phyloP scores from a whole-genome alignment of 768 basidiomycete species.

The Suillus decipiens region DNA sequence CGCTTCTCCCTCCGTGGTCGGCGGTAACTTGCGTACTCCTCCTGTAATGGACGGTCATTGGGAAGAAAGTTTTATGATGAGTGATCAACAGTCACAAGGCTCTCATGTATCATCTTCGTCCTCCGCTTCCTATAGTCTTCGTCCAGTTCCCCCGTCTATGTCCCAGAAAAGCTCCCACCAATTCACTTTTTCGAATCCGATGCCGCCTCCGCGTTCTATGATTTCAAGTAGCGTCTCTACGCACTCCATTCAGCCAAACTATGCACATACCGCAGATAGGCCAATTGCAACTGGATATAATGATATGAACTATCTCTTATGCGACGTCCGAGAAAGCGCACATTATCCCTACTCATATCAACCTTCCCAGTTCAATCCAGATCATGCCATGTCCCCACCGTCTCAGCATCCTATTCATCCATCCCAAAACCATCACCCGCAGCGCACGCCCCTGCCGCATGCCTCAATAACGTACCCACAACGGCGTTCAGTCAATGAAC shows the following conservation, averaged over 20 bases:
- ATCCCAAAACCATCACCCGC: constrained; percentile 33
- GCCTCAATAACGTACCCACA: constrained; percentile 52
- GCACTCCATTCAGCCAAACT: constrained; percentile 37
- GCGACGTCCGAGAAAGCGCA: constrained; percentile 48
- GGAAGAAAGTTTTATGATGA: constrained; percentile 58
- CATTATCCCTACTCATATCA: constrained; percentile 57
- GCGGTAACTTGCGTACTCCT: constrained; percentile 35
- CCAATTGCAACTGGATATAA: constrained; percentile 48
- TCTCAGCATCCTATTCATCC: constrained; percentile 42
- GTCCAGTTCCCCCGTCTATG: constrained; percentile 43
- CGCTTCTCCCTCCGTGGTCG: constrained; percentile 35
- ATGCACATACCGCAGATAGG: constrained; percentile 53
- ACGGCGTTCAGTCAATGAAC: constrained; percentile 59
- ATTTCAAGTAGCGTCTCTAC: constrained; percentile 45
- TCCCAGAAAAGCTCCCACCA: constrained; percentile 48
- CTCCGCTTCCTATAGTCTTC: constrained; percentile 46
- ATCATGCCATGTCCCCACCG: constrained; percentile 43
- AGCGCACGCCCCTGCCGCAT: constrained; percentile 43
- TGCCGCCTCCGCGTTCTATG: constrained; percentile 43
- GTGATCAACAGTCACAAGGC: constrained; percentile 40
- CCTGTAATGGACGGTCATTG: constrained; percentile 55
- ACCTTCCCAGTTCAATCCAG: constrained; percentile 43
- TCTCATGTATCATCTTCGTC: constrained; percentile 41
- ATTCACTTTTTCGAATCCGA: constrained; percentile 42
- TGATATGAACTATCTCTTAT: constrained; percentile 45